Conservation (phyloP, 176 grass and related monocot genomes). For the Tillandsia fasciculata region DNA sequence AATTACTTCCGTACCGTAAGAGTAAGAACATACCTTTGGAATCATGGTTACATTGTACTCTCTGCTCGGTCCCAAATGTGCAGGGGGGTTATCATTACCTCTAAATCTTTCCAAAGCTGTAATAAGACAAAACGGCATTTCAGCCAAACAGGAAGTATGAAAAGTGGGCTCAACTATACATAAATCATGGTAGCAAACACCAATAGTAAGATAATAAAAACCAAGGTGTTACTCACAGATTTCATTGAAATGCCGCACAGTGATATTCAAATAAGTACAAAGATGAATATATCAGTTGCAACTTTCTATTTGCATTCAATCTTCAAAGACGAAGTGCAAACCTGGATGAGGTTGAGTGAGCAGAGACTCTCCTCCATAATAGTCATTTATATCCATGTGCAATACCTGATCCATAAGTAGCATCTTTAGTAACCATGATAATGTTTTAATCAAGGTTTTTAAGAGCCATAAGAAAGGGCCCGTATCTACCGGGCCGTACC, state of each 20-base stretch:
- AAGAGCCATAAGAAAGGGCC: no score
- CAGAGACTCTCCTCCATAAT: constrained; percentile 79
- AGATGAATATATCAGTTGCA: no score
- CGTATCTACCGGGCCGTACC: no score
- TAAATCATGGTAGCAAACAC: not conserved
- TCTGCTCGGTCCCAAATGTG: constrained; percentile 51
- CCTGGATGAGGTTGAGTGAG: constrained; percentile 81
- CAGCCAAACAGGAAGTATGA: not conserved
- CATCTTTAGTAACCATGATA: not conserved
- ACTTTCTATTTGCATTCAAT: no score
- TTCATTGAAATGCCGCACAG: not conserved
- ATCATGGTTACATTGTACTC: constrained; percentile 96
- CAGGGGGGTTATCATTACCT: constrained; percentile 44
- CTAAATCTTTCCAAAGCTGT: constrained; percentile 91
- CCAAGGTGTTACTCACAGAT: not conserved
- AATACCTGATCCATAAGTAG: constrained; percentile 38
- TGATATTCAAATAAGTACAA: no score
- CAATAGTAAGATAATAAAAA: not conserved
- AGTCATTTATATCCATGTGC: constrained; percentile 94
- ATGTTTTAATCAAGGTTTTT: no score
- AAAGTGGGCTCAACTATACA: not conserved
- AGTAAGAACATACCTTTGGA: constrained; percentile 49
- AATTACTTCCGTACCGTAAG: not conserved
- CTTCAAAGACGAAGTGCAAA: not conserved
- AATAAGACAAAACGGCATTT: constrained; percentile 5